Conservation (phyloP, 192 early-diverging fungal species). For the Umbelopsis isabellina region DNA sequence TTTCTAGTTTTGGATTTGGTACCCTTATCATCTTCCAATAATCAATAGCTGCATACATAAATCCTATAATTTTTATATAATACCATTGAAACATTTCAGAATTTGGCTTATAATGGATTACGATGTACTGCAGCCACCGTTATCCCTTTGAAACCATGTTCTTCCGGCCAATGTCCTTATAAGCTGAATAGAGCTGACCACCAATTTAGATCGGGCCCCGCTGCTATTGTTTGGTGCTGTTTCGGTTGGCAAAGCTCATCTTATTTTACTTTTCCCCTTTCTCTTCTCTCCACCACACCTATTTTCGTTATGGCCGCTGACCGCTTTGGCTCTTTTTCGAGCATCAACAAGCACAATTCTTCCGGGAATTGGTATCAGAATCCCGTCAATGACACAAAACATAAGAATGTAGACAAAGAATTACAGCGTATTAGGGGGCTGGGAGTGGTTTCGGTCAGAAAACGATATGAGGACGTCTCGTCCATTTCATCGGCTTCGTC, state of each 20-base stretch:
- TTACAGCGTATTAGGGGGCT: conserved; percentile 22
- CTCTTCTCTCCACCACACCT: background rate
- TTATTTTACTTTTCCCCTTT: background rate
- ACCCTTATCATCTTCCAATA: too few species aligned
- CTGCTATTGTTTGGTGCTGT: conserved; percentile 20
- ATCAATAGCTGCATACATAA: too few species aligned
- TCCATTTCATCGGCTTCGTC: background rate
- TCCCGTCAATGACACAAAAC: background rate
- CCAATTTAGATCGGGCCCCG: background rate
- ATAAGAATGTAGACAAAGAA: conserved; percentile 17
- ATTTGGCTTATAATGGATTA: too few species aligned
- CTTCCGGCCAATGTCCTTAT: too few species aligned
- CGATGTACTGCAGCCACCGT: background rate
- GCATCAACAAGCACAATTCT: background rate
- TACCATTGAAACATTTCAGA: too few species aligned
- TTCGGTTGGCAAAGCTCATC: conserved; percentile 1
- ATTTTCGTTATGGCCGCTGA: background rate
- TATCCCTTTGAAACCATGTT: too few species aligned
- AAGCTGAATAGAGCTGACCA: conserved; percentile 9
- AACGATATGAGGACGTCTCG: background rate
- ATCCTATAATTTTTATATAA: too few species aligned
- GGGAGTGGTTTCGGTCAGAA: conserved; percentile 25
- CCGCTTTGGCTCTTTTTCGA: background rate
- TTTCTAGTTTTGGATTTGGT: too few species aligned
- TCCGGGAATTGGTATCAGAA: conserved; percentile 3